phyloP scores from a whole-genome alignment of 73 alveolate genomes.

The Paraurostyla sp. region DNA sequence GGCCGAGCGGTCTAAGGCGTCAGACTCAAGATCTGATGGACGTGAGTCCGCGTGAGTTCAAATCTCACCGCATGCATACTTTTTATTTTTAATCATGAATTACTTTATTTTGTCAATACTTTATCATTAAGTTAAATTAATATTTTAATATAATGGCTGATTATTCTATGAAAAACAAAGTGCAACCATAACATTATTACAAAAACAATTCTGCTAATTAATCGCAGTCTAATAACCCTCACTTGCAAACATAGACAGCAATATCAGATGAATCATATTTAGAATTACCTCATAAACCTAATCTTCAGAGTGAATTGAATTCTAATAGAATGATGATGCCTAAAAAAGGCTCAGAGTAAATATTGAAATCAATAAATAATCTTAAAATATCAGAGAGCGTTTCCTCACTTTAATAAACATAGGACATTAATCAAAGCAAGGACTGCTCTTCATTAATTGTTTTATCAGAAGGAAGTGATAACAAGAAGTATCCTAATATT shows the following conservation, averaged over 20 bases:
- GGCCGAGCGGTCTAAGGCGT: constrained; percentile 90
- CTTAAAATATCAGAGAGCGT: not conserved
- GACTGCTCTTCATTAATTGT: constrained; percentile 5
- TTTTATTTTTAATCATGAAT: not conserved
- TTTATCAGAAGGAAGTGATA: constrained; percentile 11
- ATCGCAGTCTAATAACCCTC: not conserved
- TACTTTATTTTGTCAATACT: not conserved
- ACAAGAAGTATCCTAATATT: not conserved
- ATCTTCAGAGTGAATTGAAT: not conserved
- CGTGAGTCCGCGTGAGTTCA: constrained; percentile 81
- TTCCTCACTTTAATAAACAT: not conserved
- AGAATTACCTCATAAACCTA: constrained; percentile 9
- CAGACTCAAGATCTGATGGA: constrained; percentile 84
- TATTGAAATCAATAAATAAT: not conserved
- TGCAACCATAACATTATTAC: not conserved
- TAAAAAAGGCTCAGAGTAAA: not conserved
- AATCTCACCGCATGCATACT: constrained; percentile 80
- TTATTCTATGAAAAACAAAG: not conserved
- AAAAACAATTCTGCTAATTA: not conserved
- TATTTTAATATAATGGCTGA: constrained; percentile 5
- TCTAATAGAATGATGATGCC: not conserved
- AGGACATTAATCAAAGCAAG: not conserved
- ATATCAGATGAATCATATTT: constrained; percentile 7
- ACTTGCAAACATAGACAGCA: constrained; percentile 23
- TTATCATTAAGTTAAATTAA: not conserved